A percentile compares a stretch with the other conserved stretches of the same genome.
Evolutionary conservation across 768 basidiomycete species (phyloP).

Genomic region (Kwoniella shandongensis): DNA sequence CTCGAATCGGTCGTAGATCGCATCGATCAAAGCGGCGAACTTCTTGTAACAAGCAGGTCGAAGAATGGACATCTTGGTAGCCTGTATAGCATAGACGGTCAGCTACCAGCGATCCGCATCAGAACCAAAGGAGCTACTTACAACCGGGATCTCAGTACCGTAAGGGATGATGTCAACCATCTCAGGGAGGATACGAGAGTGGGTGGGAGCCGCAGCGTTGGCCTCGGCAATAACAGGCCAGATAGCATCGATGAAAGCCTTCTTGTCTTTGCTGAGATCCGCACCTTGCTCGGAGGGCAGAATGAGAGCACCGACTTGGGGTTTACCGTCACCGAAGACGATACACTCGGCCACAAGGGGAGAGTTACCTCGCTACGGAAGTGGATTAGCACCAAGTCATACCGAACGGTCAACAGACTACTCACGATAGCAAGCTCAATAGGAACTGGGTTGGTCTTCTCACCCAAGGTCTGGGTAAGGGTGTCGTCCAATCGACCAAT

Average conservation of each 20-base stretch:
- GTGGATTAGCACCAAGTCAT: background rate
- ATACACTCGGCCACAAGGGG: slow-evolving; percentile 60
- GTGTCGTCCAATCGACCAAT: slow-evolving; percentile 64
- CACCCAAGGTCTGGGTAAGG: slow-evolving; percentile 57
- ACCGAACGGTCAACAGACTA: background rate
- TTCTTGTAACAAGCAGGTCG: slow-evolving; percentile 60
- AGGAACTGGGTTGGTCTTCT: slow-evolving; percentile 63
- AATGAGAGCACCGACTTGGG: slow-evolving; percentile 60
- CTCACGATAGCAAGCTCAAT: slow-evolving; percentile 59
- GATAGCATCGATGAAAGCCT: slow-evolving; percentile 55
- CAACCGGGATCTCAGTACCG: slow-evolving; percentile 58
- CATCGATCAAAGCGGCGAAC: slow-evolving; percentile 59
- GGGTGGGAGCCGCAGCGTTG: slow-evolving; percentile 60
- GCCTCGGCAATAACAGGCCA: slow-evolving; percentile 60
- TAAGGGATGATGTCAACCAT: slow-evolving; percentile 59
- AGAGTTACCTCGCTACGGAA: slow-evolving; percentile 55
- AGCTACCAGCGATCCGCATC: background rate
- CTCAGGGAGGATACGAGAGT: slow-evolving; percentile 60
- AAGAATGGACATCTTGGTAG: slow-evolving; percentile 61
- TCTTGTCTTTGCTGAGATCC: slow-evolving; percentile 44
- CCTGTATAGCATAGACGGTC: slow-evolving; percentile 35
- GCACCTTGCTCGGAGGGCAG: slow-evolving; percentile 57
- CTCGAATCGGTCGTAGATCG: slow-evolving; percentile 56
- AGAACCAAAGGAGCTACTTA: slow-evolving; percentile 10
- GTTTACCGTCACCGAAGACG: slow-evolving; percentile 60